A percentile compares a stretch with the other conserved stretches of the same genome.
These are phyloP conservation scores for Neofusicoccum cordaticola DNA, from an alignment of 2,329 filamentous ascomycete species.

Conservation along the genomic window DNA sequence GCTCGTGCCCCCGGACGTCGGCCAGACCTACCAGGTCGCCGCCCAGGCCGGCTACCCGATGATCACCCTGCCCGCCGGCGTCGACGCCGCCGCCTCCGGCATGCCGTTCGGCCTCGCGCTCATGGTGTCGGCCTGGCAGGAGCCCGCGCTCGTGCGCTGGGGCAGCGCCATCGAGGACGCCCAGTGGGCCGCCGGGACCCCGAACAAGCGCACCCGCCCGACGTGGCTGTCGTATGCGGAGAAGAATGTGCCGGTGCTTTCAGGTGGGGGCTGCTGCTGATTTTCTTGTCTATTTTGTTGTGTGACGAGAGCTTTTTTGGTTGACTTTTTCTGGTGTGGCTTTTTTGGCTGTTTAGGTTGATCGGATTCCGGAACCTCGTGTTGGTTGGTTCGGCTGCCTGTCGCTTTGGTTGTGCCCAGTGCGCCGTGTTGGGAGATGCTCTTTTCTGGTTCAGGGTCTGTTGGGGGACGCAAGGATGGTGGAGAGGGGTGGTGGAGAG, in stretches of 20 bases:
- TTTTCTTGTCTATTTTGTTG: neutral
- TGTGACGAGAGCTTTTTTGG: too few relatives aligned
- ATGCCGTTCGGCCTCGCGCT: constrained; percentile 47
- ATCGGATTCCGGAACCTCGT: too few relatives aligned
- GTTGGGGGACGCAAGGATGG: too few relatives aligned
- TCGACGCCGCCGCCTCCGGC: constrained; percentile 35
- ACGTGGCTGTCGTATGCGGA: constrained; percentile 39
- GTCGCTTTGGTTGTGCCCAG: too few relatives aligned
- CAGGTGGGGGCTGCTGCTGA: neutral
- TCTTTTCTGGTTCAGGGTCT: too few relatives aligned
- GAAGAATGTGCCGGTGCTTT: constrained; percentile 17
- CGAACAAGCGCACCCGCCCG: constrained; percentile 28
- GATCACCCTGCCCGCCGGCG: constrained; percentile 65
- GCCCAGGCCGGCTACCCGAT: constrained; percentile 75
- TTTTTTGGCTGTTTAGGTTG: too few relatives aligned
- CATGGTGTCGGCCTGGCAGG: constrained; percentile 61
- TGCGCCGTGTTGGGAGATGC: too few relatives aligned
- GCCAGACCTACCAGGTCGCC: constrained; percentile 65
- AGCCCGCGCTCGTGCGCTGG: constrained; percentile 57
- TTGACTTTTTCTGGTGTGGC: too few relatives aligned
- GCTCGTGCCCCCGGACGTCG: constrained; percentile 67
- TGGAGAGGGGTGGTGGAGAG: too few relatives aligned
- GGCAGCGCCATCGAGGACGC: constrained; percentile 49
- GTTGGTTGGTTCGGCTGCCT: too few relatives aligned
- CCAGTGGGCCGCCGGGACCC: constrained; percentile 21